Evolutionary conservation across 2,329 filamentous ascomycete genomes (phyloP), one percentile per base, ranked within the genome.

Genomic region (Pyrenochaeta sp.): DNA sequence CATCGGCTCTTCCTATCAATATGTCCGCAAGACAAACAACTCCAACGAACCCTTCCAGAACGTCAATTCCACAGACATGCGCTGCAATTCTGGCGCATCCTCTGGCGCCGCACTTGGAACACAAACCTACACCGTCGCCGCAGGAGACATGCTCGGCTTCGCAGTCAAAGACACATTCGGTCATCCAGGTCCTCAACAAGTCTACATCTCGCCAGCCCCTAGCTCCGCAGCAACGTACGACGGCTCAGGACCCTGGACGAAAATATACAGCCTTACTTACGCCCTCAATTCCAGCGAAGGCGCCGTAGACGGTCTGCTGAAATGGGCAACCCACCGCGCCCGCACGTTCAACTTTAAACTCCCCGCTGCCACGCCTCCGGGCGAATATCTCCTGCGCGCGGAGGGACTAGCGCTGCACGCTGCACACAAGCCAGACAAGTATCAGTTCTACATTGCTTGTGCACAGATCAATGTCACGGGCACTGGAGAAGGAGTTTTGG

Each of bases 111-210:
- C 35, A 6, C 20, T 35, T 8, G 39, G 42, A 3, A 74, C 62
- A 3, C 43, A 50, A 18, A 63, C 59, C 3, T 58, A 60, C 41
- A 45, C 50, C 10, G 53, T 64, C 1, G 21, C 37, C 10, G 53
- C 75, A 1, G 77, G 77, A 28, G 68, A 73, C 57, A 68, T 75
- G 61, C 62, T 80, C 66, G 64, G 73, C 54, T 63, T 79, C 68
- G 63, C 78, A 48, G 61, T 77, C 67, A 63, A 76, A 65, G 69
- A 72, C 53, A 68, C 75, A 58, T 74, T 80, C 61, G 68, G 55
- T 7, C 60, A 64, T 41, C 61, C 62, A 2, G 61, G 61, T 0
- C 59, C 60, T 1, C 53, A 59, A 27, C 58, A 61, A 40, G 53
- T 63, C 13, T 66, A 63, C 41, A 56, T 66, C 32, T 63, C 65